These are phyloP conservation scores for Microcos paniculata DNA, from an alignment of 345 rosid genomes.

Conservation along the genomic window DNA sequence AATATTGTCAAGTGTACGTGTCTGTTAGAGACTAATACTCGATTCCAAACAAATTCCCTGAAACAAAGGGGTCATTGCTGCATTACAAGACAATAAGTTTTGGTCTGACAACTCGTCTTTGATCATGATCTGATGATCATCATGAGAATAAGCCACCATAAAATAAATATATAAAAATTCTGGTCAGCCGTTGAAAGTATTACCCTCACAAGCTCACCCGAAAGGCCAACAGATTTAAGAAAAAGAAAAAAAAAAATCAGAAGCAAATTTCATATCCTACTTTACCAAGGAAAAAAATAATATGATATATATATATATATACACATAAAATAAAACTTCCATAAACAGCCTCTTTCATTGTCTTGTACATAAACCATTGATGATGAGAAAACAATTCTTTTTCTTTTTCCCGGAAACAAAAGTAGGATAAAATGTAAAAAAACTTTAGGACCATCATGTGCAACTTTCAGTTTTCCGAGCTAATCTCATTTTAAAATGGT, in stretches of 20 bases:
- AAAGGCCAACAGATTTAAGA: neutral
- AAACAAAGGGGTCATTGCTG: conserved; percentile 1
- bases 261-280: neutral
- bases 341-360: neutral
- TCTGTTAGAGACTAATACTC: conserved; percentile 1
- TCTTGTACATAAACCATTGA: neutral
- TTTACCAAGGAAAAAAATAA: neutral
- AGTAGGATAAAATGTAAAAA: neutral
- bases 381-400: too few relatives aligned
- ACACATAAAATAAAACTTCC: neutral
- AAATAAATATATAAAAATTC: neutral
- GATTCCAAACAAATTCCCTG: conserved; percentile 20
- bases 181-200: neutral
- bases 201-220: neutral
- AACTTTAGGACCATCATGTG: conserved; percentile 21
- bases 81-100: neutral
- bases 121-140: conserved; percentile 4
- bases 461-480: conserved; percentile 14
- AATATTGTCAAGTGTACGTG: too few relatives aligned
- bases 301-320: neutral
- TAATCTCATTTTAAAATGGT: neutral
- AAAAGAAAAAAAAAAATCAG: neutral
- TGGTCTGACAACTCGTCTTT: conserved; percentile 16
- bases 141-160: neutral
- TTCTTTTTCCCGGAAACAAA: neutral